phyloP scores from a whole-genome alignment of 1,139 yeast species.

The Wickerhamomyces sp. region DNA sequence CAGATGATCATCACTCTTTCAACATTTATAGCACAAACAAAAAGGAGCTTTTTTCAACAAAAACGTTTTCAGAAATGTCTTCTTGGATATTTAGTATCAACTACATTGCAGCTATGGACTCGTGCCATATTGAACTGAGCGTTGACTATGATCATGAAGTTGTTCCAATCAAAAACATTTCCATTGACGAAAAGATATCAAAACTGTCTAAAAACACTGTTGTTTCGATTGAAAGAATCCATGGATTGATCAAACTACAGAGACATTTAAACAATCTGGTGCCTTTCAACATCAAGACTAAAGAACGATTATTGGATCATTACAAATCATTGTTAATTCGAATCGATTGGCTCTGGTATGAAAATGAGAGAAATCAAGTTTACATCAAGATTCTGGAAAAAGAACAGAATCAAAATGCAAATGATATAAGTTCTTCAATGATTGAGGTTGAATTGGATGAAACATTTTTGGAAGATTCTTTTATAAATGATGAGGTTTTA shows the following conservation, averaged over 20 bases:
- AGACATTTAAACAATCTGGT: slow-evolving; percentile 39
- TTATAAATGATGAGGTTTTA: slow-evolving; percentile 15
- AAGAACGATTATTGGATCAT: slow-evolving; percentile 39
- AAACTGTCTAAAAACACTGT: slow-evolving; percentile 31
- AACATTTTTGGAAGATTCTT: slow-evolving; percentile 22
- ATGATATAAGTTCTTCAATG: slow-evolving; percentile 2
- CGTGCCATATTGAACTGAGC: slow-evolving; percentile 28
- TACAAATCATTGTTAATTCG: slow-evolving; percentile 43
- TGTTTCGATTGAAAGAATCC: slow-evolving; percentile 30
- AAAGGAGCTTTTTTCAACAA: slow-evolving; percentile 28
- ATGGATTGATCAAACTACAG: slow-evolving; percentile 32
- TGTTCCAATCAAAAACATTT: slow-evolving; percentile 20
- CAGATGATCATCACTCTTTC: slow-evolving; percentile 22
- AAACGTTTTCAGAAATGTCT: slow-evolving; percentile 33
- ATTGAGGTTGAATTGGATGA: slow-evolving; percentile 13
- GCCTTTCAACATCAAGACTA: slow-evolving; percentile 48
- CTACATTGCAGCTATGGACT: slow-evolving; percentile 45
- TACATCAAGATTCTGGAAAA: slow-evolving; percentile 33
- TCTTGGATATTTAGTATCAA: slow-evolving; percentile 58
- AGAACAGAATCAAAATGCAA: slow-evolving; percentile 8
- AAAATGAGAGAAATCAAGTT: slow-evolving; percentile 37
- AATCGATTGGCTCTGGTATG: slow-evolving; percentile 51
- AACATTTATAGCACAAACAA: slow-evolving; percentile 33
- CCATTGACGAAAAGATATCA: slow-evolving; percentile 25
- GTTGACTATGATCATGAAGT: slow-evolving; percentile 18